Conservation (phyloP, 208 protist genomes). For the Wallacemonas collosoma region DNA sequence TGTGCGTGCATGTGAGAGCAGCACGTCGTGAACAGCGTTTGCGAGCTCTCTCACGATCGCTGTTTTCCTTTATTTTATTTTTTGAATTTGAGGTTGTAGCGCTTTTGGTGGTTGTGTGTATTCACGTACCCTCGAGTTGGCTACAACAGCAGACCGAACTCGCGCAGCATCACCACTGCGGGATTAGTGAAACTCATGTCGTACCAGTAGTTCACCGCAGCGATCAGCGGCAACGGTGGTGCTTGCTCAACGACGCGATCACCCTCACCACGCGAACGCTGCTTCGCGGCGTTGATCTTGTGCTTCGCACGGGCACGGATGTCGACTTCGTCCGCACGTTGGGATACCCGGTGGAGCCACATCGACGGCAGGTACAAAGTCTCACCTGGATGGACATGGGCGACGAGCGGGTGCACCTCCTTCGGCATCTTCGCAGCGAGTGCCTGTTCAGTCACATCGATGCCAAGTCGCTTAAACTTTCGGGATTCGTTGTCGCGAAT, state of each 20-base stretch:
- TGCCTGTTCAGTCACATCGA: background rate
- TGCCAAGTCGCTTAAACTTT: background rate
- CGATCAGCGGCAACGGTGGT: constrained; percentile 67
- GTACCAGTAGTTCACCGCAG: constrained; percentile 94
- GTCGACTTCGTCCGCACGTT: constrained; percentile 74
- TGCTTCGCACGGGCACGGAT: constrained; percentile 33
- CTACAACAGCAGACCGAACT: constrained; percentile 84
- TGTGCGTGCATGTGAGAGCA: too few species aligned
- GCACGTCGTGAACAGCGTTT: too few species aligned
- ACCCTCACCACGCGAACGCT: background rate
- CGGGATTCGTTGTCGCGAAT: constrained; percentile 34
- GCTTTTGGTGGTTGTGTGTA: background rate
- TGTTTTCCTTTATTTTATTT: background rate
- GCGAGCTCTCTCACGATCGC: too few species aligned
- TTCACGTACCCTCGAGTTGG: too few species aligned
- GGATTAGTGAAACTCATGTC: constrained; percentile 91
- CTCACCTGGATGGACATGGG: constrained; percentile 80
- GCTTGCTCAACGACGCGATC: background rate
- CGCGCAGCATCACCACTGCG: constrained; percentile 74
- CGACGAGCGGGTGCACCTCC: constrained; percentile 69
- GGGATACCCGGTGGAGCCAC: constrained; percentile 92
- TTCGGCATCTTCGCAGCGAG: constrained; percentile 20
- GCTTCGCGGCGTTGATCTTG: background rate
- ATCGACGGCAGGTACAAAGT: constrained; percentile 90
- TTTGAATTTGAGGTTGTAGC: background rate